Evolutionary conservation across 176 grass and related monocot genomes (phyloP).

Genomic region (Phragmites australis): DNA sequence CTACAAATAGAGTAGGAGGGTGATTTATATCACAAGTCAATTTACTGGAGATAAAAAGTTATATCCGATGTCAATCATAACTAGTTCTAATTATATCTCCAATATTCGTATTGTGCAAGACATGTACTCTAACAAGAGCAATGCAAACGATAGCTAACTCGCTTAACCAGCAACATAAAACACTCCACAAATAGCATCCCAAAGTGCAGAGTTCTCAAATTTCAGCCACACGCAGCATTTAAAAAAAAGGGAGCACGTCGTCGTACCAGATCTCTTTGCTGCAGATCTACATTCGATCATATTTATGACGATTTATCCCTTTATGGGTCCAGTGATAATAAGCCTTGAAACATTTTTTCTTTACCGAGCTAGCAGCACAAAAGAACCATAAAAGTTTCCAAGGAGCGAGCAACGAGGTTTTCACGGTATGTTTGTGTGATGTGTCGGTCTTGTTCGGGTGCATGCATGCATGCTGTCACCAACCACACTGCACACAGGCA

Average conservation of each 20-base stretch:
- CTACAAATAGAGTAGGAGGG: too few relatives aligned
- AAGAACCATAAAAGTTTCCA: neutral
- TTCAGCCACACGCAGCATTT: neutral
- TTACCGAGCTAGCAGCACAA: neutral
- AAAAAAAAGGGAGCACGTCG: neutral
- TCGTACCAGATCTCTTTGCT: slow-evolving; percentile 2
- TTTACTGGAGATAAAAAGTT: too few relatives aligned
- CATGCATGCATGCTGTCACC: slow-evolving; percentile 13
- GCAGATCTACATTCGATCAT: slow-evolving; percentile 9
- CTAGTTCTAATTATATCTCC: too few relatives aligned
- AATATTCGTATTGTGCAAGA: too few relatives aligned
- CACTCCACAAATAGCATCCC: neutral
- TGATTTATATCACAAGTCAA: too few relatives aligned
- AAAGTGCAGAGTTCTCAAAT: neutral
- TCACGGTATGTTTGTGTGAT: neutral
- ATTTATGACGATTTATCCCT: neutral
- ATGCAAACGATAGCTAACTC: neutral
- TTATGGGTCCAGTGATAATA: neutral
- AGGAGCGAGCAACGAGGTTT: neutral
- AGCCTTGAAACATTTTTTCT: neutral
- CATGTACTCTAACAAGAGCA: neutral
- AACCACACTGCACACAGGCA: neutral
- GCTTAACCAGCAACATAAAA: neutral
- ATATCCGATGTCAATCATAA: too few relatives aligned
- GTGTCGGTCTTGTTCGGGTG: neutral